Base-by-base conservation (phyloP, 805 yeast species). In the Alloascoidea africana region DNA sequence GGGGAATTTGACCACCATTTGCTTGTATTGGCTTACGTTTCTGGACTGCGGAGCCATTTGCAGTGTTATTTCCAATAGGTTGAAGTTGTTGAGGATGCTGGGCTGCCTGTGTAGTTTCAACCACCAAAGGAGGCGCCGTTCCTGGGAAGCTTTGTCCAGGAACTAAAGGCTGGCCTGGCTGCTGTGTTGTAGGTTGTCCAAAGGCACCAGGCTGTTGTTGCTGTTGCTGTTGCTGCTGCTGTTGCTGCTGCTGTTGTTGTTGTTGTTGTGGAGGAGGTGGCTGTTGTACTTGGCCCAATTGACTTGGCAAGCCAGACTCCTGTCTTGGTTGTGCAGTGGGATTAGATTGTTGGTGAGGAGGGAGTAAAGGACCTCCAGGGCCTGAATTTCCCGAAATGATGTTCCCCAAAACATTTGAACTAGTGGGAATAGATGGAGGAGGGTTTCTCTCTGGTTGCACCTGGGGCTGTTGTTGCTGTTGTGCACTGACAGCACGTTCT, bases 401-500 rank as follows among this genome's bases (percentile, higher is more conserved):
- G 41, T 54, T 49, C 39, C 49, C 52, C 36, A 52, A 50, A 16
- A 51, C 52, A 27, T 49, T 49, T 18, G 52, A 41, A 2, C 46
- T 38, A n/a, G 57, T 48, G 32, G 49, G 54, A 36, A 53, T 48
- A n/a, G 43, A 41, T 17, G 51, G 42, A 14, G 54, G 44, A 2
- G 54, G 54, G 8, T 14, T 14, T 14, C 18, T 14, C 8, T 32
- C 34, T 8, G 53, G 49, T 33, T 39, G 47, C 35, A 40, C 37
- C 14, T 23, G 40, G 13, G 45, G 44, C 38, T 38, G 46, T 46
- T 51, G 41, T 41, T 45, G 58, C 16, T 32, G 39, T 18, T 34
- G 41, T 6, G 38, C 30, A 8, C 13, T 46, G 55, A 69, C 48
- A 51, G 58, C 55, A 42, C 89, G 69, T 53, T 83, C 93, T 49